Percentiles rank a stretch among this genome's conserved stretches.
phyloP scores from a whole-genome alignment of 306 rosid species.

The Prunus davidiana region DNA sequence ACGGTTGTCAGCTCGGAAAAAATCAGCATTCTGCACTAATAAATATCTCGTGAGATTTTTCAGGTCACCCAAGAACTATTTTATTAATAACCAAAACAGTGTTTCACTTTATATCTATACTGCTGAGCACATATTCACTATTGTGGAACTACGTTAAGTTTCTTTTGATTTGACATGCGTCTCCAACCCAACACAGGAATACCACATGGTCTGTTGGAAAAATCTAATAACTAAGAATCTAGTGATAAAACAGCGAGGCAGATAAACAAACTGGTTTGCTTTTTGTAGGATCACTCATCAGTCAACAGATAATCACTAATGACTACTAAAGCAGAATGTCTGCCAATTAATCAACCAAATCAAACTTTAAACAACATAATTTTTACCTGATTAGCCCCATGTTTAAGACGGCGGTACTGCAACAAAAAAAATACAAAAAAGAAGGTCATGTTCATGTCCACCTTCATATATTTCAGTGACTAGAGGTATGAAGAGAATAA shows the following conservation, averaged over 20 bases:
- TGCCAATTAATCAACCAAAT: background rate
- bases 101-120: background rate
- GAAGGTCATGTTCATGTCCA: slow-evolving; percentile 23
- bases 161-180: background rate
- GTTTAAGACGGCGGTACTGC: slow-evolving; percentile 98
- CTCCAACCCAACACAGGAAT: background rate
- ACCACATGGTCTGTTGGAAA: background rate
- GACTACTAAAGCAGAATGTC: background rate
- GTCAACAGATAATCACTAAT: background rate
- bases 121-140: background rate
- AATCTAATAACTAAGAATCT: background rate
- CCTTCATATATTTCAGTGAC: slow-evolving; percentile 18
- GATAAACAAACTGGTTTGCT: background rate
- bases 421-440: slow-evolving; percentile 24
- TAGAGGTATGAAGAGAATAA: slow-evolving; percentile 19
- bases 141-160: background rate
- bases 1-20: slow-evolving; percentile 94
- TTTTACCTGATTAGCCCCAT: slow-evolving; percentile 86
- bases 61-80: background rate
- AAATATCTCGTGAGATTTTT: slow-evolving; percentile 15
- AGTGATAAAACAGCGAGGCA: background rate
- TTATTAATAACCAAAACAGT: background rate
- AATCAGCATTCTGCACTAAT: slow-evolving; percentile 83
- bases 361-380: background rate
- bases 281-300: slow-evolving; percentile 1